Evolutionary conservation across 371 early-diverging fungal genomes (phyloP).

Genomic region (Mucor irregularis): DNA sequence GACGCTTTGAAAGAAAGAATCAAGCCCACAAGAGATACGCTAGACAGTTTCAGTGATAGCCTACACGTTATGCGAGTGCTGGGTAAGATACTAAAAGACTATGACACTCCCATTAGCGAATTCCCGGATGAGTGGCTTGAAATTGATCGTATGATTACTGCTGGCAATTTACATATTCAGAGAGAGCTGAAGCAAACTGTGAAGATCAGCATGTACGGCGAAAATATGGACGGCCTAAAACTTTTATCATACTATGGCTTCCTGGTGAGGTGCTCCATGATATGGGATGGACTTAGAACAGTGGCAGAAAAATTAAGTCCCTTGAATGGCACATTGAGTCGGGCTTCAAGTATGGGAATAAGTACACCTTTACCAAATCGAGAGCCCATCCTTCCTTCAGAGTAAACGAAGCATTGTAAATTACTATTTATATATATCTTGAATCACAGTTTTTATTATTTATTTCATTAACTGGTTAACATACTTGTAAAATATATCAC

Average conservation of each 20-base stretch:
- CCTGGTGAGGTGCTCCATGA: slow-evolving; percentile 25
- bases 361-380: slow-evolving; percentile 15
- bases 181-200: slow-evolving; percentile 13
- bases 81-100: slow-evolving; percentile 13
- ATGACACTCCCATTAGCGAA: slow-evolving; percentile 15
- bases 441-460: no score
- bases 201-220: slow-evolving; percentile 6
- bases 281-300: slow-evolving; percentile 27
- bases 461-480: no score
- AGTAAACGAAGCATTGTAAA: not conserved
- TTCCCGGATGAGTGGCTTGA: slow-evolving; percentile 24
- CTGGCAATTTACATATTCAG: slow-evolving; percentile 15
- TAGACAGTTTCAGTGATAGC: slow-evolving; percentile 22
- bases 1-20: slow-evolving; percentile 10
- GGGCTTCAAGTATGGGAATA: slow-evolving; percentile 15
- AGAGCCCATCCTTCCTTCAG: slow-evolving; percentile 11
- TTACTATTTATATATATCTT: no score
- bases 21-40: slow-evolving; percentile 15
- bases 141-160: slow-evolving; percentile 20
- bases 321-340: slow-evolving; percentile 18
- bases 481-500: no score
- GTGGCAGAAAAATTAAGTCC: slow-evolving; percentile 29
- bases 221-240: slow-evolving; percentile 20
- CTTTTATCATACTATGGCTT: slow-evolving; percentile 26
- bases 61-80: slow-evolving; percentile 20